Percentiles rank a stretch among this genome's conserved stretches.
Evolutionary conservation across 768 basidiomycete genomes (phyloP).

Genomic region (Asterophora lycoperdoides): DNA sequence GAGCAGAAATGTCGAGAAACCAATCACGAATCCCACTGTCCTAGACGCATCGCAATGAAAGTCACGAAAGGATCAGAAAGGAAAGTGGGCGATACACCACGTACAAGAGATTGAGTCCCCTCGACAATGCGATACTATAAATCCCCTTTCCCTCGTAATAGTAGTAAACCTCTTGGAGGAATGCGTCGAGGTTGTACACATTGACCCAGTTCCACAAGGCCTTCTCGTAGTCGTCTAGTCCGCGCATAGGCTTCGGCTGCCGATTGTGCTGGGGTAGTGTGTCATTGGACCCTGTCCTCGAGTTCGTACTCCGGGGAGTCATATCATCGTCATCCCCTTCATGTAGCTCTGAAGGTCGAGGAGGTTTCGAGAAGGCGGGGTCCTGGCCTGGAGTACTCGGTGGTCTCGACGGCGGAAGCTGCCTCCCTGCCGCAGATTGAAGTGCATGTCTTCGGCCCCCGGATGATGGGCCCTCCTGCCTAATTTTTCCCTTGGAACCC

Average conservation of each 20-base stretch:
- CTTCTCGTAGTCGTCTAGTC: slow-evolving; percentile 80
- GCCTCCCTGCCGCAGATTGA: slow-evolving; percentile 43
- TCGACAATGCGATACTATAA: slow-evolving; percentile 87
- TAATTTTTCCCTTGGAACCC: slow-evolving; percentile 25
- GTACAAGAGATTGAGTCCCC: slow-evolving; percentile 92
- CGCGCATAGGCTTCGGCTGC: slow-evolving; percentile 51
- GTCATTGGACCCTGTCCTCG: slow-evolving; percentile 19
- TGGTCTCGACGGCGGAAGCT: slow-evolving; percentile 37
- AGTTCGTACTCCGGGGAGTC: slow-evolving; percentile 16
- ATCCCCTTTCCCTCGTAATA: slow-evolving; percentile 98
- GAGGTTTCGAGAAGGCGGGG: slow-evolving; percentile 47
- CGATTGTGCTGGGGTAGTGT: slow-evolving; percentile 28
- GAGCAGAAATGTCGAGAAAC: slow-evolving; percentile 94
- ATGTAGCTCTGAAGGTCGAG: slow-evolving; percentile 62
- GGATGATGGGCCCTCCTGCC: slow-evolving; percentile 13
- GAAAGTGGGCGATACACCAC: slow-evolving; percentile 31
- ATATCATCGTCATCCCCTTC: slow-evolving; percentile 29
- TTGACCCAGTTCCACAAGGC: slow-evolving; percentile 99
- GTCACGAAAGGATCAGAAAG: slow-evolving; percentile 13
- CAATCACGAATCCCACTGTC: slow-evolving; percentile 96
- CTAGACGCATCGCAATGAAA: slow-evolving; percentile 40
- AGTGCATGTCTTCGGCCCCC: slow-evolving; percentile 44
- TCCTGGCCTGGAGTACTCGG: slow-evolving; percentile 24
- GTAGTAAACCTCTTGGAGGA: slow-evolving; percentile 89
- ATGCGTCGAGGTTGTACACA: slow-evolving; percentile 94